Evolutionary conservation across 2,329 filamentous ascomycete genomes (phyloP).

Genomic region (Pyricularia grisea): DNA sequence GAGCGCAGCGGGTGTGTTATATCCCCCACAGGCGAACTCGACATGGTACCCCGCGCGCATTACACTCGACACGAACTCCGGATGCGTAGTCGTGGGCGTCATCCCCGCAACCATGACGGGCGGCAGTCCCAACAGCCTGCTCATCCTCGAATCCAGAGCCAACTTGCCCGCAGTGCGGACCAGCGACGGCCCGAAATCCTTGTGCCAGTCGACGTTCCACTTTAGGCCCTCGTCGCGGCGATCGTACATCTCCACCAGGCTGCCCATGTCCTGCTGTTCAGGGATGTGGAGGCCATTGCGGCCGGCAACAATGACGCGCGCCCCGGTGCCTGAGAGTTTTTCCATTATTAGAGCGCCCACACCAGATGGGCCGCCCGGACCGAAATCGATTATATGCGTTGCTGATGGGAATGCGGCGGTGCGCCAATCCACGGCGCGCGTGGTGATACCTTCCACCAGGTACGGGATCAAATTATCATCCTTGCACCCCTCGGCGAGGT

Average conservation of each 20-base stretch:
- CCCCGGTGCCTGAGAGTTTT: conserved; percentile 97
- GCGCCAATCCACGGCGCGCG: conserved; percentile 93
- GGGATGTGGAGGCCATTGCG: conserved; percentile 62
- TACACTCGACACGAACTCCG: conserved; percentile 83
- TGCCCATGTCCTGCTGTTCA: neutral
- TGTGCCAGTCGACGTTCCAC: neutral
- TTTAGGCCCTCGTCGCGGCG: neutral
- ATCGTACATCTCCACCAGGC: neutral
- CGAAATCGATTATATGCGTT: conserved; percentile 93
- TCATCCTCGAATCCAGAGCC: neutral
- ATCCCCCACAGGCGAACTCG: conserved; percentile 81
- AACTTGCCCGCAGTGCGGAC: neutral
- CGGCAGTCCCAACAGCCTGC: conserved; percentile 73
- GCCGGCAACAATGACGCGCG: conserved; percentile 90
- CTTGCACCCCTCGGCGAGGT: too few species aligned
- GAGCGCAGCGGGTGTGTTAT: conserved; percentile 76
- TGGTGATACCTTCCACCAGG: conserved; percentile 85
- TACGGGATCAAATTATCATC: conserved; percentile 55
- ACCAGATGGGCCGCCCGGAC: conserved; percentile 91
- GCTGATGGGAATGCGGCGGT: conserved; percentile 81
- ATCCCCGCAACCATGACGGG: conserved; percentile 89
- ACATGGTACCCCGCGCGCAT: conserved; percentile 93
- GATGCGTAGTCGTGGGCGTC: conserved; percentile 82
- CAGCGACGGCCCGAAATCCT: neutral
- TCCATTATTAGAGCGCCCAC: conserved; percentile 93